These are phyloP conservation scores for Lepiota brunneoincarnata DNA, from an alignment of 768 basidiomycete species.

Conservation along the genomic window DNA sequence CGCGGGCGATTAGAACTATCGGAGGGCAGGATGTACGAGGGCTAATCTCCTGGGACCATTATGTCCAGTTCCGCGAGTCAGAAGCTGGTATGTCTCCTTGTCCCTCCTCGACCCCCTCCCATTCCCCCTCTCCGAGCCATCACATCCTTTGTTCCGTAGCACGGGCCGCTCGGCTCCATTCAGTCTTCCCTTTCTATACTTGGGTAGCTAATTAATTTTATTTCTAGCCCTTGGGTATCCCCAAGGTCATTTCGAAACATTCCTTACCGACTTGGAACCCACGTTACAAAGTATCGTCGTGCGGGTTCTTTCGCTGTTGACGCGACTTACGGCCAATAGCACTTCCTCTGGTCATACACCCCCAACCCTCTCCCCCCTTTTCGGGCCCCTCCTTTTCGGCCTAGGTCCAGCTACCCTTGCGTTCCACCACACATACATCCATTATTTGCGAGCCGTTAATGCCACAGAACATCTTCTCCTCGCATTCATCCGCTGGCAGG, in stretches of 20 bases:
- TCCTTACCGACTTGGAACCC: conserved; percentile 54
- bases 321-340: conserved; percentile 80
- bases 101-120: conserved; percentile 8
- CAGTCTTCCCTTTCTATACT: too few relatives aligned
- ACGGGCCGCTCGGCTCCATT: too few relatives aligned
- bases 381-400: conserved; percentile 88
- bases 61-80: conserved; percentile 74
- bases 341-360: conserved; percentile 88
- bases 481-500: conserved; percentile 83
- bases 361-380: conserved; percentile 83
- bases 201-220: conserved; percentile 12
- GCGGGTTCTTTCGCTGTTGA: conserved; percentile 77
- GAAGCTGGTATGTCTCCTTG: conserved; percentile 65
- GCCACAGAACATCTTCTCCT: conserved; percentile 95
- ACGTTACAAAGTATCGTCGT: conserved; percentile 58
- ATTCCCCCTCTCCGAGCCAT: too few relatives aligned
- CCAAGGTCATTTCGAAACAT: conserved; percentile 65
- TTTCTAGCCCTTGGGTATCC: conserved; percentile 61
- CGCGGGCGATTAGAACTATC: conserved; percentile 68
- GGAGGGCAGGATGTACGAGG: conserved; percentile 78
- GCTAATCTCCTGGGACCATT: conserved; percentile 81
- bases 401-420: conserved; percentile 51
- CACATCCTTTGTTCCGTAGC: too few relatives aligned
- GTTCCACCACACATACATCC: conserved; percentile 48
- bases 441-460: conserved; percentile 77